Evolutionary conservation across 2,329 filamentous ascomycete species (phyloP), one percentile per base, ranked within the genome.

Genomic region (Blastomyces emzantsi): DNA sequence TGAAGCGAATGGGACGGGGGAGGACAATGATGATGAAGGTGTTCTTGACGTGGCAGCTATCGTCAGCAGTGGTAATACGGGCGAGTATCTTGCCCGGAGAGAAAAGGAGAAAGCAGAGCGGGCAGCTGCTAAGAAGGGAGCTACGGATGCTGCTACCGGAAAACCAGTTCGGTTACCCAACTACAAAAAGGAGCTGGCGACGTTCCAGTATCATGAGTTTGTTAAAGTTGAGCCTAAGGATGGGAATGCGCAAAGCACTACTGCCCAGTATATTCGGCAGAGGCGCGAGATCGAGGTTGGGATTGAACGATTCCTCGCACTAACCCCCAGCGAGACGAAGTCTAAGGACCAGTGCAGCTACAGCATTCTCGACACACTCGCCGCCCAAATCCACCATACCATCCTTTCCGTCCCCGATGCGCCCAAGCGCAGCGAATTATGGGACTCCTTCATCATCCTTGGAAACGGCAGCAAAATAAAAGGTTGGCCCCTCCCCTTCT

Each of bases 371-470:
- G 90, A 96, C 72, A 86, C 86, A 63, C 90, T 99, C 66, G 90
- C 90, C 30, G 87, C 88, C 62, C 86, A 90, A 49, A 88, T 97
- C 67, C 92, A 96, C 76, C 86, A 88, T 64, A 87, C 90, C 0
- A 86, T 97, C 61, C 87, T 92, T 69, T 85, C 87, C 45, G 90
- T 96, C 30, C 87, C 90, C 56, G 92, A 96, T 66, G 86, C 91
- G 68, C 88, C 89, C 70, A 92, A 92, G 80, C 87, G 94, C 55
- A 87, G 90, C 45, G 83, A 89, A 45, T 88, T 95, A 67, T 99
- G 94, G 94, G 93, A 97, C 70, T 90, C 89, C 65, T 77, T 99
- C 61, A 88, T 96, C 68, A 89, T 99, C 63, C 89, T 96, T 61
- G 94, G 94, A 69, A 96, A 96, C 71, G 94, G 94, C 64, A 87